Percentiles rank a stretch among this genome's conserved stretches.
Evolutionary conservation across 345 rosid species (phyloP).

Genomic region (Psidium friedrichsthalianum): DNA sequence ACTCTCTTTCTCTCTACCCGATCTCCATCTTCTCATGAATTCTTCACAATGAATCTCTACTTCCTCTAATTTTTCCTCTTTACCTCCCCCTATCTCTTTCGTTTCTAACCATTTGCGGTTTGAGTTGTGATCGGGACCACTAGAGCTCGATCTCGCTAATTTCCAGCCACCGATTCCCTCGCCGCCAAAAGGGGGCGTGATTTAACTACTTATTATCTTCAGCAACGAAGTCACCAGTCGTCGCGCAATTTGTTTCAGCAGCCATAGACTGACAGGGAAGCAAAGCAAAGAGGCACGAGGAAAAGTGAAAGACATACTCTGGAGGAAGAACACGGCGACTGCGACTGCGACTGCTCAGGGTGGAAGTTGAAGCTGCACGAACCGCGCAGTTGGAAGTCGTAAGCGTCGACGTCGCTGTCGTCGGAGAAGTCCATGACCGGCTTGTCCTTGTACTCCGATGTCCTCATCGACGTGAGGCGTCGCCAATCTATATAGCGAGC

Average conservation of each 20-base stretch:
- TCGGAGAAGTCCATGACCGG: conserved; percentile 14
- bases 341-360: not conserved
- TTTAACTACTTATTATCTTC: not conserved
- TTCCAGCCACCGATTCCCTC: not conserved
- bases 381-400: not conserved
- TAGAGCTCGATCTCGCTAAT: not conserved
- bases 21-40: not conserved
- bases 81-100: not conserved
- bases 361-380: conserved; percentile 11
- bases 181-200: not conserved
- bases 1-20: not conserved
- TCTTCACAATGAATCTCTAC: not conserved
- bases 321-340: not conserved
- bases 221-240: too few species aligned
- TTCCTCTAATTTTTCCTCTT: not conserved
- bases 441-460: conserved; percentile 27
- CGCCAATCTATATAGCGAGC: not conserved
- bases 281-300: not conserved
- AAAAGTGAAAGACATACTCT: not conserved
- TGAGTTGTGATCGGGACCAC: not conserved
- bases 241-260: too few species aligned
- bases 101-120: not conserved
- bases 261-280: too few species aligned
- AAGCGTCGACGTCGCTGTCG: conserved; percentile 4
- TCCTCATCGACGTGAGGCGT: conserved; percentile 7